These are phyloP conservation scores for Nakataea oryzae DNA, from an alignment of 2,329 filamentous ascomycete genomes.

Conservation along the genomic window DNA sequence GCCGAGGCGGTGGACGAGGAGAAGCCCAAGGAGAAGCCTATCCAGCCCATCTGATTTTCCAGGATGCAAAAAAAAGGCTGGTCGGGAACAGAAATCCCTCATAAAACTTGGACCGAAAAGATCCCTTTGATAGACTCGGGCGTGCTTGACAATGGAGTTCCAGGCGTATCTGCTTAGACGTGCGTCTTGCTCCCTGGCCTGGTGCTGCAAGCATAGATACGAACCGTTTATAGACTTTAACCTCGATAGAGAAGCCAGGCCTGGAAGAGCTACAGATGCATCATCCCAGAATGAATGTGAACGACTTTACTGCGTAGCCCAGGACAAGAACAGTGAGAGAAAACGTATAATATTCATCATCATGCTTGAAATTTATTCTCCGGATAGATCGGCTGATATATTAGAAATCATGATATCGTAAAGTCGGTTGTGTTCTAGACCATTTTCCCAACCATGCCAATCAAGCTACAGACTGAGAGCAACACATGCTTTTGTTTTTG, in stretches of 20 bases:
- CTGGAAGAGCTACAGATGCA: no score
- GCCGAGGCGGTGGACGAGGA: neutral
- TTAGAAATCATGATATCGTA: neutral
- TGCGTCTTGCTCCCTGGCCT: neutral
- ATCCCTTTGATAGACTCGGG: neutral
- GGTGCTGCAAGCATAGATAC: neutral
- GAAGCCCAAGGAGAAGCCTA: neutral
- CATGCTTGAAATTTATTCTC: neutral
- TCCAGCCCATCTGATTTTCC: neutral
- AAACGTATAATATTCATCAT: neutral
- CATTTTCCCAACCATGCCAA: neutral
- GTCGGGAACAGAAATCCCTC: neutral
- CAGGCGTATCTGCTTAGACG: neutral
- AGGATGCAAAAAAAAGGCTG: no score
- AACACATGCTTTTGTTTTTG: neutral
- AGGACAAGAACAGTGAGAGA: no score
- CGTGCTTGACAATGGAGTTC: neutral
- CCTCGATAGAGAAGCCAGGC: neutral
- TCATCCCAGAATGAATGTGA: no score
- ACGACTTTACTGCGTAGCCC: no score
- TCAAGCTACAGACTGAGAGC: neutral
- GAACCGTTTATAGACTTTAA: neutral
- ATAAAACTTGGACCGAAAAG: neutral
- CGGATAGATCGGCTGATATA: neutral
- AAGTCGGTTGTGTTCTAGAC: no score